phyloP scores from a whole-genome alignment of 495 filamentous ascomycete genomes.

The Penicillium silybi region DNA sequence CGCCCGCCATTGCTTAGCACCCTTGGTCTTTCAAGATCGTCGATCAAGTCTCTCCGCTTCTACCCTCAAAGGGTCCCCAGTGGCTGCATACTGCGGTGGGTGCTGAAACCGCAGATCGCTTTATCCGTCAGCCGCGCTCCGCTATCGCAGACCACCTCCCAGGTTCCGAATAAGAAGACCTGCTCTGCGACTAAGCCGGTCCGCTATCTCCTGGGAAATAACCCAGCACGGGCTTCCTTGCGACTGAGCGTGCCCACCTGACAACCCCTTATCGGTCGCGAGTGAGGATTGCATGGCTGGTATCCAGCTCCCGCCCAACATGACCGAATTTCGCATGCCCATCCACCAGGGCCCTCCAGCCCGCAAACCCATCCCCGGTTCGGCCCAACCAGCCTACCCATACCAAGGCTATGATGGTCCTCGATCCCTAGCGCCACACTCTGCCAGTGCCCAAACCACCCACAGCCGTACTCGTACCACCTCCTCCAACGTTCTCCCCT shows the following conservation, averaged over 20 bases:
- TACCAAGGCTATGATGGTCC: constrained; percentile 34
- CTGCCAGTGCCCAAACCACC: constrained; percentile 25
- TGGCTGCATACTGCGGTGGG: constrained; percentile 15
- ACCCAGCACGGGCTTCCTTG: background rate
- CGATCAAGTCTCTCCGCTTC: constrained; percentile 2
- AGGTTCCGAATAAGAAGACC: background rate
- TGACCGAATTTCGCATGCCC: constrained; percentile 44
- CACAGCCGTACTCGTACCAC: constrained; percentile 57
- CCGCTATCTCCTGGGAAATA: background rate
- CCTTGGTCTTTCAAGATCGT: background rate
- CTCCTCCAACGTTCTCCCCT: constrained; percentile 56
- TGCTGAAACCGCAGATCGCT: constrained; percentile 22
- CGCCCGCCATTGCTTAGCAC: background rate
- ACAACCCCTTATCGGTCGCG: background rate
- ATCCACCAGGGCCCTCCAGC: constrained; percentile 34
- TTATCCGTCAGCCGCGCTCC: constrained; percentile 22
- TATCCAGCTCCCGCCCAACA: constrained; percentile 30
- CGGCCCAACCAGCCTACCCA: constrained; percentile 24
- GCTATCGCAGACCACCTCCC: constrained; percentile 6
- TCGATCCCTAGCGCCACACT: constrained; percentile 29
- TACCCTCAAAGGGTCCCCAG: constrained; percentile 1
- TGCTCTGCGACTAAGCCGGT: constrained; percentile 1
- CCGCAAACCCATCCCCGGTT: constrained; percentile 32
- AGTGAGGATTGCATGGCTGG: constrained; percentile 24
- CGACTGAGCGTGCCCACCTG: constrained; percentile 1